phyloP scores from a whole-genome alignment of 164 flowering plant species.

The Vitis rotundifolia region DNA sequence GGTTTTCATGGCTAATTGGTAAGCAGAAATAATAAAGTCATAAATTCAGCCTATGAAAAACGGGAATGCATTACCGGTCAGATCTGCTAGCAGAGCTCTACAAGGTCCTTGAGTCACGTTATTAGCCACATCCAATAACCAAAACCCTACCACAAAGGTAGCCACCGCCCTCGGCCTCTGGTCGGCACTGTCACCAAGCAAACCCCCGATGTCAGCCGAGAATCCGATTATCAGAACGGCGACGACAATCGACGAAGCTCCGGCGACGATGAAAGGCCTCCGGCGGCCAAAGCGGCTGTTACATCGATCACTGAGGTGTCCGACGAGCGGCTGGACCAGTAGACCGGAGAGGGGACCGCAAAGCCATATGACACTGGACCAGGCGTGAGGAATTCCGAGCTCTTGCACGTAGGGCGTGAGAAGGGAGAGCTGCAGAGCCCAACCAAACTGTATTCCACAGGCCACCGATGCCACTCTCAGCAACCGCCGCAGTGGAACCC shows the following conservation, averaged over 20 bases:
- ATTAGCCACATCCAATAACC: conserved; percentile 94
- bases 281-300: conserved; percentile 78
- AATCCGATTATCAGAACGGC: conserved; percentile 68
- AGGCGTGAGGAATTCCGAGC: conserved; percentile 93
- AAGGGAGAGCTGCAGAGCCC: conserved; percentile 94
- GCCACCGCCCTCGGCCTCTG: conserved; percentile 58
- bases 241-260: conserved; percentile 50
- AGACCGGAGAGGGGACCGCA: conserved; percentile 96
- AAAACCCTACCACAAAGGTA: conserved; percentile 82
- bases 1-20: no score
- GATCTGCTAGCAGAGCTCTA: conserved; percentile 93
- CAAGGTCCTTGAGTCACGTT: conserved; percentile 95
- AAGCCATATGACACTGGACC: conserved; percentile 89
- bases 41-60: no score
- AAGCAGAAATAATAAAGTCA: no score
- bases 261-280: conserved; percentile 73
- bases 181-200: conserved; percentile 58
- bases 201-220: conserved; percentile 81
- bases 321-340: conserved; percentile 87
- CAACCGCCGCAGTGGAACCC: conserved; percentile 49
- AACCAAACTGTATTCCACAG: conserved; percentile 94
- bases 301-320: conserved; percentile 85
- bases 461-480: conserved; percentile 80
- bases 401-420: conserved; percentile 97
- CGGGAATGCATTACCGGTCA: conserved; percentile 52